Base-by-base conservation (phyloP, 208 protist species). In the Trypanosoma cruzi region DNA sequence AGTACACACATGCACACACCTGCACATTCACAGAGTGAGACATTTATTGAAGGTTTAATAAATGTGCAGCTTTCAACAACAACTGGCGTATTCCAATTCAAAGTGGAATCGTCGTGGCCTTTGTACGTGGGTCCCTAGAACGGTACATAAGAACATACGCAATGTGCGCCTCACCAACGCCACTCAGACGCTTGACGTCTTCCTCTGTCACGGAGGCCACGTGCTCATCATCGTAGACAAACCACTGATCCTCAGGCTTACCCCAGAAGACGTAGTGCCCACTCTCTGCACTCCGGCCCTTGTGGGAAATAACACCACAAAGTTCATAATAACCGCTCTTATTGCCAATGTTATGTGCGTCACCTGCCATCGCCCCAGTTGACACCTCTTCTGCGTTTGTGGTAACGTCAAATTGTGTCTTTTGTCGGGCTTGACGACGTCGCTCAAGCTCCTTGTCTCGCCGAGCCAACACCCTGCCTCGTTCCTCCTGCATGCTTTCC, bases 201-300 rank as follows among this genome's bases (percentile, higher is more conserved):
- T 93, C 89, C 70, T 95, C 83, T 3, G 62, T 76, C 11, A 95
- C 89, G 4, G 68, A 64, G 14, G 86, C 86, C 56, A 89, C 84
- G 59, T 91, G 46, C 49, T 81, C 71, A 71, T 95, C 89, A 54
- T 95, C 89, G 69, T 82, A 85, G 36, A 95, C 80, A 42, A 95
- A 64, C 87, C 89, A 95, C 49, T 78, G 72, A 44, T 70, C 64
- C 5, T 31, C 76, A 46, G 85, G 75, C 71, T 90, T 96, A n/a
- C 89, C 88, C 92, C 93, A 98, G 66, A 85, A 96, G 28, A 98
- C 81, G 64, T 98, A 98, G 70, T 98, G 95, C 10, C 95, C 95
- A 31, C 80, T 73, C 54, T 98, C 92, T 10, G 93, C 86, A 60
- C 77, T 88, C 49, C 92, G 79, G 13, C 95, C 95, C 74, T 96